Base-by-base conservation (phyloP, 140 eudicot genomes). In the Oenanthe javanica region DNA sequence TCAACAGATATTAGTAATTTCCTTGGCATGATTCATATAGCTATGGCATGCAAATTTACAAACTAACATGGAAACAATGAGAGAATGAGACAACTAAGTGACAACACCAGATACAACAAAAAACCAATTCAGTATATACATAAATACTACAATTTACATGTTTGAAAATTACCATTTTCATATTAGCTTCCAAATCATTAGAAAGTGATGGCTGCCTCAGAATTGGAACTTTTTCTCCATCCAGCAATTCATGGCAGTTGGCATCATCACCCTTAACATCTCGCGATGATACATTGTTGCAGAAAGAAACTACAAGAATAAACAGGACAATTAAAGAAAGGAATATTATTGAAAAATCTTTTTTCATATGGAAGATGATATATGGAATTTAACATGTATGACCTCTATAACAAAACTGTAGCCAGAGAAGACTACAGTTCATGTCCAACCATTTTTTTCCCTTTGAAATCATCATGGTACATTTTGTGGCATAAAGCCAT, bases 211-310 rank as follows among this genome's bases (percentile, higher is more conserved):
- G 55, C 55, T 77, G 84, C 77, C 81, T 84, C 66, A 27, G 75
- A 77, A 86, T 80, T 81, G 72, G 82, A 82, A 70, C 69, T 57
- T 74, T 79, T 81, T 85, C 93, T 86, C 76, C 90, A 76, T 77
- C 79, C 21, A 63, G 70, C 38, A 81, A 79, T 64, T 82, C 91
- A 78, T 80, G 79, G 83, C 84, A 75, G 77, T 46, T 77, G 55
- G 84, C 81, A 81, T 83, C 90, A 84, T 82, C 82, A 67, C 70
- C 70, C 7, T 84, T 87, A 81, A 48, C 61, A n/a, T 86, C 89
- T 78, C 64, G 87, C 16, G 79, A 51, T 72, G 47, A 51, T 78
- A 79, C 55, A 77, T 86, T 87, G 75, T 82, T 79, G 82, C 83
- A 82, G 16, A 64, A 23, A n/a, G 83, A 81, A 76, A 78, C 97